Conservation (phyloP, 2,329 filamentous ascomycete species). For the Ophiostoma himal-ulmi region DNA sequence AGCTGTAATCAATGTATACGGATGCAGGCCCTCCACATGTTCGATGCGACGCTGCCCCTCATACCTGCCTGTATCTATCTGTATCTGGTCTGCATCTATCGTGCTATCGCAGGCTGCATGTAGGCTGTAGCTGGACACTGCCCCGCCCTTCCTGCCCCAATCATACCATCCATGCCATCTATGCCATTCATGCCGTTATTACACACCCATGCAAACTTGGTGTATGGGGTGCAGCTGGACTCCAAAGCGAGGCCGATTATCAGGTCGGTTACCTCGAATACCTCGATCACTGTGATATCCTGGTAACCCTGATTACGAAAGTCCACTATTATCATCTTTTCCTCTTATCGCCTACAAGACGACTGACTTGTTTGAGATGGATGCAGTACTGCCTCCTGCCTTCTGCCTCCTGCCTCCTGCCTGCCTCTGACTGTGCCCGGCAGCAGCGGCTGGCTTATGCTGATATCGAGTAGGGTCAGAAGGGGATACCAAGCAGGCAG, state of each 20-base stretch:
- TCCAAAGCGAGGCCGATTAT: not conserved
- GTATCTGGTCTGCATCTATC: not conserved
- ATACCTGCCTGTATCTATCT: not conserved
- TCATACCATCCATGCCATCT: not conserved
- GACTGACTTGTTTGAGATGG: not conserved
- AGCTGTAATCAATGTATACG: not conserved
- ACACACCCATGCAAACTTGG: no score
- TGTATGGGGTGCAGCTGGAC: no score
- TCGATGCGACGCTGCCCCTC: constrained; percentile 2
- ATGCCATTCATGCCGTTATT: no score
- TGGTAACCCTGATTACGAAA: no score
- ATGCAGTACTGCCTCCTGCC: not conserved
- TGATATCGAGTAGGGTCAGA: not conserved
- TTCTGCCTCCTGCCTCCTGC: not conserved
- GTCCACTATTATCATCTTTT: no score
- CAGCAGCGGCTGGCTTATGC: not conserved
- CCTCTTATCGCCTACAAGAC: not conserved
- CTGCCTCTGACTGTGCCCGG: not conserved
- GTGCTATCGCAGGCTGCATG: not conserved
- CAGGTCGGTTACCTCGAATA: not conserved
- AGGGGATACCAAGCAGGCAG: not conserved
- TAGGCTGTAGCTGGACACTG: not conserved
- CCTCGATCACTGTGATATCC: not conserved
- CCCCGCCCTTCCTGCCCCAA: not conserved
- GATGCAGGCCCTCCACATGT: not conserved